Base-by-base conservation (phyloP, 331 rosid species). In the Stylosanthes scabra region DNA sequence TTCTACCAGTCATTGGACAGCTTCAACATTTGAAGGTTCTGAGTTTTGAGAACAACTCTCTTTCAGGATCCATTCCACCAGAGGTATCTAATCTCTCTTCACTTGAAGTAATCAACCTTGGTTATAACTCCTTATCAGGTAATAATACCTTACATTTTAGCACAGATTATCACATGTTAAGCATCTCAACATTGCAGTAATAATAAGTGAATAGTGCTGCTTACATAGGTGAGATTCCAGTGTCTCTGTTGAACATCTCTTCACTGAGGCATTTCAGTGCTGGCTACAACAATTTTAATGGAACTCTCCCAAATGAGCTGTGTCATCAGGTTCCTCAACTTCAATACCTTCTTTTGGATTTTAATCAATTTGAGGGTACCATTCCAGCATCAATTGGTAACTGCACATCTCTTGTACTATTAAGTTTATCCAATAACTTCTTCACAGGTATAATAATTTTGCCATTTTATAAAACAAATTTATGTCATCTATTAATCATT, bases 171-270 rank as follows among this genome's bases (percentile, higher is more conserved):
- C 12, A 16, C 12, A 20, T 3, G 4, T 55, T 9, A 49, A 49
- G 5, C 7, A 49, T 39, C 39, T 34, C 55, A 12, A 49, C 55
- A 49, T 13, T 12, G 55, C 55, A 49, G 7, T 49, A 1, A 49
- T 49, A 1, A 49, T 49, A 49, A 49, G n/a, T 52, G 28, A 52
- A 52, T 20, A 55, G 3, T 20, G 34, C 9, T 40, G 7, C 14
- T 41, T 71, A 6, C 49, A 16, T 28, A 80, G 84, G 84, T 51
- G 76, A 74, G 70, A 68, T 74, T 39, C 80, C 84, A 3, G 3
- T 13, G 0, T 80, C 50, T n/a, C 11, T 80, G 42, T 68, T 74
- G 16, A 74, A 55, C 72, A 68, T 69, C 6, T 58, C 76, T 67
- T 52, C 77, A 11, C 9, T 80, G 63, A 68, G 29, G 16, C 31